A percentile compares a stretch with the other conserved stretches of the same genome.
phyloP scores from a whole-genome alignment of 2,329 filamentous ascomycete genomes.

The Apiospora phragmitis region DNA sequence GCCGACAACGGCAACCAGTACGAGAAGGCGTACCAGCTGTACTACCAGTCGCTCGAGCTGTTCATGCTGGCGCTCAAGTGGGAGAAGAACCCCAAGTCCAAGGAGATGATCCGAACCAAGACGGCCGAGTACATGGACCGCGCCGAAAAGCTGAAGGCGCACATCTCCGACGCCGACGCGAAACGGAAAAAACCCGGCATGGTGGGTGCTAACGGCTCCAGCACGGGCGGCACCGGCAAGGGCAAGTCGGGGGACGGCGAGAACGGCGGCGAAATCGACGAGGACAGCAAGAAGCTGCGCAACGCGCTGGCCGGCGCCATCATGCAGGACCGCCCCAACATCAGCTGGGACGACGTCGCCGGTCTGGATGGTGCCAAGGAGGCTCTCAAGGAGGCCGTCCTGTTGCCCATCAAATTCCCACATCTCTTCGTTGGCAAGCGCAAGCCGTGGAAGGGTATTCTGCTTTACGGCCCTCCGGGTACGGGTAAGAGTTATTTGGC shows the following conservation, averaged over 20 bases:
- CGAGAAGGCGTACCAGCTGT: constrained; percentile 93
- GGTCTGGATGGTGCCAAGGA: constrained; percentile 94
- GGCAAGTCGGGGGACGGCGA: constrained; percentile 53
- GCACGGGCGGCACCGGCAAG: constrained; percentile 62
- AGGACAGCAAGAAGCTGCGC: constrained; percentile 93
- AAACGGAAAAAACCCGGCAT: constrained; percentile 71
- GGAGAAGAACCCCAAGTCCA: constrained; percentile 97
- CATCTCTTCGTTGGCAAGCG: constrained; percentile 94
- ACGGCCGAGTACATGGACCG: constrained; percentile 97
- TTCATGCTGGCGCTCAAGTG: constrained; percentile 99
- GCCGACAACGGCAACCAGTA: constrained; percentile 94
- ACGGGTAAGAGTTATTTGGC: constrained; percentile 98
- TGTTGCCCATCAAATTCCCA: constrained; percentile 97
- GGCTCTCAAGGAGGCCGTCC: constrained; percentile 94
- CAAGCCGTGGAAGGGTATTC: constrained; percentile 96
- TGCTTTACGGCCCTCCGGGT: constrained; percentile 93
- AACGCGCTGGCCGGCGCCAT: constrained; percentile 91
- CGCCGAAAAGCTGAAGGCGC: constrained; percentile 94
- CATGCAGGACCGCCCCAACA: constrained; percentile 90
- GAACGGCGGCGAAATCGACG: constrained; percentile 63
- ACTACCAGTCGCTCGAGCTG: constrained; percentile 93
- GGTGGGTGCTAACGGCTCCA: constrained; percentile 71
- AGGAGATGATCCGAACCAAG: constrained; percentile 96
- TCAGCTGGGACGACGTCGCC: constrained; percentile 97
- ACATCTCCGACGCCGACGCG: constrained; percentile 73